A percentile compares a stretch with the other conserved stretches of the same genome.
These are phyloP conservation scores for Xylaria venustula DNA, from an alignment of 495 filamentous ascomycete genomes.

Conservation along the genomic window DNA sequence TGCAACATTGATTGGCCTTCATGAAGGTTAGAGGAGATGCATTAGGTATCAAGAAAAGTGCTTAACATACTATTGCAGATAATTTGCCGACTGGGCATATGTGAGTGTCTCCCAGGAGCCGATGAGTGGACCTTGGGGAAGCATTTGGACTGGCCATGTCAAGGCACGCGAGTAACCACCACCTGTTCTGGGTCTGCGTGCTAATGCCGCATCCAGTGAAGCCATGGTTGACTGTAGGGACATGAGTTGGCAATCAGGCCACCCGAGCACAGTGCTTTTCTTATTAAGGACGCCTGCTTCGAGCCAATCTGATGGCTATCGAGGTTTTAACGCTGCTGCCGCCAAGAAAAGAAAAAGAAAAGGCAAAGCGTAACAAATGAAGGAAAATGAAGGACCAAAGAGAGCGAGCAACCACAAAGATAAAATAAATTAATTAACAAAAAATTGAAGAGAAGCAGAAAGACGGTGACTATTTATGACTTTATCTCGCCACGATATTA, in stretches of 20 bases:
- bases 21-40: not conserved
- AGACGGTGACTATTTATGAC: not conserved
- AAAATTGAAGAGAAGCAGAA: not conserved
- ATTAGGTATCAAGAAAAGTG: not conserved
- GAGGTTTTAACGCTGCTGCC: not conserved
- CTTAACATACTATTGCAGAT: not conserved
- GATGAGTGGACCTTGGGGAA: not conserved
- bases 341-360: constrained; percentile 13
- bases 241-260: constrained; percentile 6
- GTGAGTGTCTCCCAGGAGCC: not conserved
- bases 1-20: not conserved
- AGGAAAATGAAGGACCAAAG: not conserved
- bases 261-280: not conserved
- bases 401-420: not conserved
- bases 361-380: not conserved
- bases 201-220: not conserved
- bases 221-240: not conserved
- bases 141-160: not conserved
- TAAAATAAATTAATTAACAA: not conserved
- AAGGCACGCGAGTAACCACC: not conserved
- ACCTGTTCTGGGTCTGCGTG: not conserved
- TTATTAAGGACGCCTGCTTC: not conserved
- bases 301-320: constrained; percentile 1
- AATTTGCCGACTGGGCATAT: not conserved
- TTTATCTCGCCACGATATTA: not conserved